Base-by-base conservation (phyloP, 441 rosid species). In the Hura crepitans region DNA sequence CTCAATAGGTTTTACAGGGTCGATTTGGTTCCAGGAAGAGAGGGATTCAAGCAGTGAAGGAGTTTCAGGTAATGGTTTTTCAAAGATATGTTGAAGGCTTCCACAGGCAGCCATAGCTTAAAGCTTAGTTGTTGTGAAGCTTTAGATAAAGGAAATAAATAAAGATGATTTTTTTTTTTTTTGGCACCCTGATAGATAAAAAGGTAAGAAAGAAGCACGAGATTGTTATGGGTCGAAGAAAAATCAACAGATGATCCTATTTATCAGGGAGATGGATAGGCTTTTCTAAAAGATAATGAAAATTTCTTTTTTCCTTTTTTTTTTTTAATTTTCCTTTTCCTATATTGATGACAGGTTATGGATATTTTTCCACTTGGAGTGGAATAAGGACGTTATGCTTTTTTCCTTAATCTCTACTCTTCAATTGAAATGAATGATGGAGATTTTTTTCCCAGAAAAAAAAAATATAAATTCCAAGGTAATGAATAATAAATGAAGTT, bases 51-150 rank as follows among this genome's bases (percentile, higher is more conserved):
- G 76, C 22, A 88, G 74, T 0, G 81, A 74, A 20, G 81, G 75
- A 20, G 81, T 82, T 68, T 89, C 87, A 3, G 88, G 87, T 67
- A 77, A 75, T 13, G 82, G 72, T 58, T 75, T 86, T 35, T 89
- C 96, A 65, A 93, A 87, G 68, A 90, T 85, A 71, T 74, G 90
- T 31, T 86, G 89, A 63, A 88, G 82, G 77, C 96, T 80, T 74
- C 84, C 87, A 74, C 85, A 87, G 72, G 93, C 82, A 51, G 96
- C 91, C 97, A 91, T 93, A 75, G 81, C 27, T 71, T 42, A 46
- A 30, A 39, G 58, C 65, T 62, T 20, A 5, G 30, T 55, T 39
- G 13, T 43, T 46, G 35, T 56, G 23, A 39, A n/a, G 18, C 15
- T 17, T 54, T 37, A 17, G 42, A 23, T 46, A 42, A 25, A 50